These are phyloP conservation scores for Ambrosia hybrid DNA, from an alignment of 140 eudicot genomes.

Conservation along the genomic window DNA sequence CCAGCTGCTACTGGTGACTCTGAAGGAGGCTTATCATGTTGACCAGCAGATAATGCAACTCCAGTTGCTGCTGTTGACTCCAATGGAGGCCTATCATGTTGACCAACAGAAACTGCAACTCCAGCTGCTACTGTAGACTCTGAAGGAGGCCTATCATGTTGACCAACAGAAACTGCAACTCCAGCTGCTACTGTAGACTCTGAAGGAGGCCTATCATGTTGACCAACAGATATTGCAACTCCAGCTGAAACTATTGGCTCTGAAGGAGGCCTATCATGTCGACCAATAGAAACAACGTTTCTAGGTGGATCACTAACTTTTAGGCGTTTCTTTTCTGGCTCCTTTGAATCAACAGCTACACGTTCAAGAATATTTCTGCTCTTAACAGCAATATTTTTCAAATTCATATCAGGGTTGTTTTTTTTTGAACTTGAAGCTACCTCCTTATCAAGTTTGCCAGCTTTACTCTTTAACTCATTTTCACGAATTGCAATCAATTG, in stretches of 20 bases:
- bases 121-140: constrained; percentile 28
- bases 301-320: constrained; percentile 44
- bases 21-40: constrained; percentile 16
- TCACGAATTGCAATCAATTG: constrained; percentile 78
- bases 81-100: constrained; percentile 12
- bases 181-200: constrained; percentile 25
- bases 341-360: constrained; percentile 36
- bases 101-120: neutral
- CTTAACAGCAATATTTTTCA: constrained; percentile 24
- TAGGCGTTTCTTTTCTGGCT: constrained; percentile 57
- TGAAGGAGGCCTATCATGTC: constrained; percentile 25
- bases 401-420: constrained; percentile 25
- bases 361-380: constrained; percentile 32
- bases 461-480: constrained; percentile 57
- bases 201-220: constrained; percentile 27
- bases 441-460: constrained; percentile 43
- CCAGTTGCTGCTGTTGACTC: constrained; percentile 28
- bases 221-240: constrained; percentile 23
- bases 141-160: constrained; percentile 25
- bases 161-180: constrained; percentile 23
- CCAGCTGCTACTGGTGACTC: constrained; percentile 28
- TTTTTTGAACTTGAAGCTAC: constrained; percentile 36
- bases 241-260: too few relatives aligned
- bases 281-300: constrained; percentile 20
- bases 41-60: neutral